These are phyloP conservation scores for Lipomyces chichibuensis DNA, from an alignment of 805 yeast species.

Conservation along the genomic window DNA sequence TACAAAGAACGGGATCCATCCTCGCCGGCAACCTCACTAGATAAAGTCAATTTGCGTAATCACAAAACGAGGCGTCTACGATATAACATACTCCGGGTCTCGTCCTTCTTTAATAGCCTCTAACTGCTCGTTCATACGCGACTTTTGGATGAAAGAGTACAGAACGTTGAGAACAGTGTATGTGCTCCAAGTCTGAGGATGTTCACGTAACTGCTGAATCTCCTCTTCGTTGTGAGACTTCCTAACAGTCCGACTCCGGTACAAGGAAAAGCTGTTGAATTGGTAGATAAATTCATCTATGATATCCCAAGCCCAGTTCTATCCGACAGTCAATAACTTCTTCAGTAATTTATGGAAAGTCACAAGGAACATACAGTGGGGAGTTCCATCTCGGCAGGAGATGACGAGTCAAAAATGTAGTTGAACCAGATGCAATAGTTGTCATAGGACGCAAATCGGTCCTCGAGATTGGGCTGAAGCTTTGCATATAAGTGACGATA, in stretches of 20 bases:
- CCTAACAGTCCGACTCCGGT: constrained; percentile 47
- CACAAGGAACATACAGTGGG: constrained; percentile 43
- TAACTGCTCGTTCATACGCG: constrained; percentile 49
- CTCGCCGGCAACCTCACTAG: constrained; percentile 48
- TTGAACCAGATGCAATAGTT: constrained; percentile 56
- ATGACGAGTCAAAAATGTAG: constrained; percentile 50
- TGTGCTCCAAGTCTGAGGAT: constrained; percentile 51
- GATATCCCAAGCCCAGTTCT: constrained; percentile 56
- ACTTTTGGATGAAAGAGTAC: constrained; percentile 51
- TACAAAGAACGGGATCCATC: constrained; percentile 51
- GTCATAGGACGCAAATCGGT: constrained; percentile 53
- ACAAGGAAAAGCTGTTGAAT: constrained; percentile 52
- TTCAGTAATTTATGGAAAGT: not conserved
- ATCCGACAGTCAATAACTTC: not conserved
- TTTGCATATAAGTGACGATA: constrained; percentile 55
- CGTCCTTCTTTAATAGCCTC: constrained; percentile 43
- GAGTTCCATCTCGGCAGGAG: constrained; percentile 52
- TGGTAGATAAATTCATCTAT: constrained; percentile 58
- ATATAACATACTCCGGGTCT: constrained; percentile 37
- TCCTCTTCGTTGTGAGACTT: constrained; percentile 48
- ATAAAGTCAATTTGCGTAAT: not conserved
- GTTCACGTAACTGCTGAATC: constrained; percentile 46
- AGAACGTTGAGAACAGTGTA: constrained; percentile 54
- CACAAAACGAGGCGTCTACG: not conserved
- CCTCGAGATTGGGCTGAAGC: constrained; percentile 50